These are phyloP conservation scores for Clausena lansium DNA, from an alignment of 345 rosid genomes.

Conservation along the genomic window DNA sequence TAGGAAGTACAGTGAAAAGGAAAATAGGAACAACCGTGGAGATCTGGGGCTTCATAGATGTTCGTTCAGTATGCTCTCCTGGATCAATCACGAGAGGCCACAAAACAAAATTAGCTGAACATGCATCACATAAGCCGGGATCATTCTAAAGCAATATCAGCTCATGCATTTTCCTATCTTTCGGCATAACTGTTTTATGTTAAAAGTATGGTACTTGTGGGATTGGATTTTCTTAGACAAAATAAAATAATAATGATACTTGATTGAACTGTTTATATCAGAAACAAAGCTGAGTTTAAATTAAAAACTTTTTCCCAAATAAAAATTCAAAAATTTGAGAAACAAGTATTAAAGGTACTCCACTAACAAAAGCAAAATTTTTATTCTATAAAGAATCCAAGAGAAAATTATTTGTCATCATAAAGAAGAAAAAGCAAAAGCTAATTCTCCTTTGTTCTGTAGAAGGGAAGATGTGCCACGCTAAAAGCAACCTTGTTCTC, in stretches of 20 bases:
- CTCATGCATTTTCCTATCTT: neutral
- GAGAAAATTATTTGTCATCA: slow-evolving; percentile 12
- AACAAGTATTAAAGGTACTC: slow-evolving; percentile 3
- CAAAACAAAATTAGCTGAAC: neutral
- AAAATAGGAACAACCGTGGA: slow-evolving; percentile 22
- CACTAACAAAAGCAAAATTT: slow-evolving; percentile 20
- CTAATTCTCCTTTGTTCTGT: slow-evolving; percentile 20
- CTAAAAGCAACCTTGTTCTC: slow-evolving; percentile 12
- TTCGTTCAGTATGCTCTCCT: neutral
- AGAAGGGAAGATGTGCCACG: slow-evolving; percentile 16
- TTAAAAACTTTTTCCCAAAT: neutral
- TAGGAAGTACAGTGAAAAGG: slow-evolving; percentile 18
- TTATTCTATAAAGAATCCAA: slow-evolving; percentile 31
- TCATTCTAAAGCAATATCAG: neutral
- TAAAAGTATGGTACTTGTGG: neutral
- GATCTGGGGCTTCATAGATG: slow-evolving; percentile 32
- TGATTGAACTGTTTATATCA: slow-evolving; percentile 1
- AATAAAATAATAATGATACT: neutral
- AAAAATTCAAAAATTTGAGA: slow-evolving; percentile 9
- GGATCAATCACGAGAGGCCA: neutral
- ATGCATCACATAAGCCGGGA: neutral
- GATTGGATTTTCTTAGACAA: neutral
- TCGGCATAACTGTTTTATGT: neutral
- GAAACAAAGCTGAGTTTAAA: neutral
- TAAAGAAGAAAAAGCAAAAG: slow-evolving; percentile 32